Conservation (phyloP, 495 filamentous ascomycete species). For the Penicillium ucsense region DNA sequence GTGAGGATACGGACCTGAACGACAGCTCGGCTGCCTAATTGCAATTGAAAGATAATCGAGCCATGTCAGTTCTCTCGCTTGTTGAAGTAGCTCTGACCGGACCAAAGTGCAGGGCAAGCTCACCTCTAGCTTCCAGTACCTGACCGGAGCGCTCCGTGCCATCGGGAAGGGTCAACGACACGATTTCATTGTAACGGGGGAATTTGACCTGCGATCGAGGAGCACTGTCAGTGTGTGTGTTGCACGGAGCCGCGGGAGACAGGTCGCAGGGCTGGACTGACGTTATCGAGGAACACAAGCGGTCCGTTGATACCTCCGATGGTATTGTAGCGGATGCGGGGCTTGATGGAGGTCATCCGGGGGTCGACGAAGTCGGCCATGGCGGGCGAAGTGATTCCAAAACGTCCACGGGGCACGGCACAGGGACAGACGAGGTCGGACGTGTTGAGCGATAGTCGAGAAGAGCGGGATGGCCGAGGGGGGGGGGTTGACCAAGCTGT, state of each 20-base stretch:
- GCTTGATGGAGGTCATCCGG: slow-evolving; percentile 71
- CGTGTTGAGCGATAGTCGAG: slow-evolving; percentile 2
- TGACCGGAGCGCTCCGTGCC: slow-evolving; percentile 89
- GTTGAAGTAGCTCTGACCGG: not conserved
- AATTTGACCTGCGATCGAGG: slow-evolving; percentile 68
- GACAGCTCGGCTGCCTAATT: slow-evolving; percentile 74
- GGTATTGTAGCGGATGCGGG: slow-evolving; percentile 92
- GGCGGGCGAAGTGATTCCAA: slow-evolving; percentile 17
- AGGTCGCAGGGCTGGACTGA: slow-evolving; percentile 26
- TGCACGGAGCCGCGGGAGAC: no score
- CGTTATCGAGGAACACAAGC: slow-evolving; percentile 93
- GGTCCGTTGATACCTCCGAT: slow-evolving; percentile 97
- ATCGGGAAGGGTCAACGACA: slow-evolving; percentile 90
- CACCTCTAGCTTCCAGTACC: slow-evolving; percentile 94
- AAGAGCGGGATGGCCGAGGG: slow-evolving; percentile 12
- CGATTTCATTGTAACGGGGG: slow-evolving; percentile 95
- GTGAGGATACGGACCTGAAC: slow-evolving; percentile 56
- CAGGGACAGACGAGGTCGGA: slow-evolving; percentile 5
- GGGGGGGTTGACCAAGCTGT: slow-evolving; percentile 21
- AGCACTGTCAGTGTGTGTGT: no score
- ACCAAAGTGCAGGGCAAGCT: slow-evolving; percentile 5
- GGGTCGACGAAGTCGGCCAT: slow-evolving; percentile 64
- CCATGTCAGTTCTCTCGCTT: slow-evolving; percentile 4
- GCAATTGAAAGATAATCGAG: not conserved
- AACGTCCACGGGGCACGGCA: slow-evolving; percentile 12